Percentiles rank a stretch among this genome's conserved stretches.
phyloP scores from a whole-genome alignment of 108 stramenopile genomes.

The Pseudonitzschia multistriata region DNA sequence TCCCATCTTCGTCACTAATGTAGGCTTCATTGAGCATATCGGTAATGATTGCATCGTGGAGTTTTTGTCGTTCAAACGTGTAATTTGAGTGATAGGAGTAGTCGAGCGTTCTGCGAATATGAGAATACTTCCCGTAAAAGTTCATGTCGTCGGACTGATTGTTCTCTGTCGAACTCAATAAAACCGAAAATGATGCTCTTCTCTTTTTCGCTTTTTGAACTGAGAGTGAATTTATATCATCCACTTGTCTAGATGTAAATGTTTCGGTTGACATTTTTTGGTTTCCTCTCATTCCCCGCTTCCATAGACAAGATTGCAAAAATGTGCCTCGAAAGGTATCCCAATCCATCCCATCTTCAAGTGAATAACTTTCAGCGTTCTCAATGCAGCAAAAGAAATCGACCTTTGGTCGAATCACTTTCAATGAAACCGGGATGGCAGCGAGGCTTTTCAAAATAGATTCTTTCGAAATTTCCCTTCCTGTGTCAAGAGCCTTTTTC shows the following conservation, averaged over 20 bases:
- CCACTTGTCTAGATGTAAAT: slow-evolving; percentile 19
- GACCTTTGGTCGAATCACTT: slow-evolving; percentile 36
- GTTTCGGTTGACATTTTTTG: slow-evolving; percentile 19
- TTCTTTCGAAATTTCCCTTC: slow-evolving; percentile 50
- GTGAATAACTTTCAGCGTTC: slow-evolving; percentile 33
- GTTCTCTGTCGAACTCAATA: slow-evolving; percentile 52
- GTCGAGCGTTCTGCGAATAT: slow-evolving; percentile 64
- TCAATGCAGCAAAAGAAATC: slow-evolving; percentile 63
- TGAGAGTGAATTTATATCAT: not conserved
- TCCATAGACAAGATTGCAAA: slow-evolving; percentile 60
- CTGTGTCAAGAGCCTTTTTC: slow-evolving; percentile 45
- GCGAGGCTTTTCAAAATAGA: slow-evolving; percentile 42
- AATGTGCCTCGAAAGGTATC: slow-evolving; percentile 52
- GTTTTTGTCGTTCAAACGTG: slow-evolving; percentile 58
- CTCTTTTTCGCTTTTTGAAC: slow-evolving; percentile 10
- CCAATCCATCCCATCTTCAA: slow-evolving; percentile 49
- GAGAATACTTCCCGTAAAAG: slow-evolving; percentile 61
- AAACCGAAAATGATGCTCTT: slow-evolving; percentile 33
- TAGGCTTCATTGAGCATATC: slow-evolving; percentile 51
- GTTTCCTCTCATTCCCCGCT: slow-evolving; percentile 36
- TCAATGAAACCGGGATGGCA: slow-evolving; percentile 55
- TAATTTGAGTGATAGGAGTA: slow-evolving; percentile 70
- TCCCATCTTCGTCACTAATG: slow-evolving; percentile 65
- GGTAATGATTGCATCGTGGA: slow-evolving; percentile 67
- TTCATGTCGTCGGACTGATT: slow-evolving; percentile 33